Evolutionary conservation across 2,329 filamentous ascomycete genomes (phyloP), one percentile per base, ranked within the genome.

Genomic region (Trichoderma sp.): DNA sequence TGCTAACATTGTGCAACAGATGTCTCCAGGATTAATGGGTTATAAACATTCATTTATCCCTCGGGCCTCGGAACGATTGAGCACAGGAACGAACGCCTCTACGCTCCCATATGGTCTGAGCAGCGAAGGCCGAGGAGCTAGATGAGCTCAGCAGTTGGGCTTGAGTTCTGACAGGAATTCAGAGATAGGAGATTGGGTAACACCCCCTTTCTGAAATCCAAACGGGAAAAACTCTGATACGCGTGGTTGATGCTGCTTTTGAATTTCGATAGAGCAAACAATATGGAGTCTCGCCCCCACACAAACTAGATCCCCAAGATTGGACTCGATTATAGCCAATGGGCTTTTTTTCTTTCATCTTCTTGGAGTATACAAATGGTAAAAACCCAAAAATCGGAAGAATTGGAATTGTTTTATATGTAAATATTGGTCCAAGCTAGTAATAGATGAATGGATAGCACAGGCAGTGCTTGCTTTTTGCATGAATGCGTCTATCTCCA

Each of bases 1-100:
- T 53, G 50, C 63, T 78, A 74, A 77, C 75, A 50, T 38, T 29
- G 29, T 11, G 24, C 60, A 31, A 45, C 53, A 79, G 78, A 77
- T 79, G 78, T 60, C 76, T 79, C 14, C 78, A 79, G 50, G 77
- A 79, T 66, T 79, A 71, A 79, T 65, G 69, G 21, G 53, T 73
- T 53, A 65, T 64, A 27, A 50, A 72, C 59, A 73, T 64, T 12
- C 69, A 73, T 73, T 29, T 0, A 50, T 38, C 29, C 21, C 41
- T 18, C 41, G 11, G 53, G 41, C 31, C 60, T 56, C 3, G 21
- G 14, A 9, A 21, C 50, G 27, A 27, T 29, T 38, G 60, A 65
- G 69, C 41, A 38, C n/a, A 35, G 9, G 38, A 69, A 31, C 7
- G 41, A 62, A 27, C 33, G n/a, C 11, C 21, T 56, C 29, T 29